These are phyloP conservation scores for Sonneratia caseolaris DNA, from an alignment of 345 rosid genomes.

Conservation along the genomic window DNA sequence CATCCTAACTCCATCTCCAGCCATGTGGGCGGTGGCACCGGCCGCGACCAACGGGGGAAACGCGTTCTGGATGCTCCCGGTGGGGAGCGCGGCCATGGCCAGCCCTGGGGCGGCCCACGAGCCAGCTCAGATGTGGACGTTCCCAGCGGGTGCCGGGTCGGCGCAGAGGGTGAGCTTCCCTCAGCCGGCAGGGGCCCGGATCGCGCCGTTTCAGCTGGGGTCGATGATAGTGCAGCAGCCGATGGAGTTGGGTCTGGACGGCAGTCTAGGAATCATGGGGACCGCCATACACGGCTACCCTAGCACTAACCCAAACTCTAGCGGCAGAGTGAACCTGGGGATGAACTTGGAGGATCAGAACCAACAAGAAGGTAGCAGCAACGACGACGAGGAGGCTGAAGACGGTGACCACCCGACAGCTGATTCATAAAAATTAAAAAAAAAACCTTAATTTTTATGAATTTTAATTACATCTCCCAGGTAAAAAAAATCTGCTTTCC, in stretches of 20 bases:
- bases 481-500: neutral
- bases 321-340: slow-evolving; percentile 34
- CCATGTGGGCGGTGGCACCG: slow-evolving; percentile 70
- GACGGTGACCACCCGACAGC: slow-evolving; percentile 1
- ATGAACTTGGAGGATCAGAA: slow-evolving; percentile 50
- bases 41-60: slow-evolving; percentile 51
- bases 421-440: slow-evolving; percentile 6
- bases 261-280: slow-evolving; percentile 39
- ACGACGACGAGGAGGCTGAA: slow-evolving; percentile 9
- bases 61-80: slow-evolving; percentile 77
- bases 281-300: slow-evolving; percentile 18
- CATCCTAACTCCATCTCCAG: slow-evolving; percentile 30
- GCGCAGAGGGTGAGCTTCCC: slow-evolving; percentile 58
- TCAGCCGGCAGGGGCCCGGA: slow-evolving; percentile 31
- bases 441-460: neutral
- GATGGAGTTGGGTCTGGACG: slow-evolving; percentile 51
- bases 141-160: slow-evolving; percentile 38
- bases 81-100: slow-evolving; percentile 28
- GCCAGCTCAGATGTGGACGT: slow-evolving; percentile 61
- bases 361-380: slow-evolving; percentile 3
- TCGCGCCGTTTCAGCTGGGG: slow-evolving; percentile 49
- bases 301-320: slow-evolving; percentile 10
- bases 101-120: slow-evolving; percentile 14
- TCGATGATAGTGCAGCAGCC: slow-evolving; percentile 64
- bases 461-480: neutral